phyloP scores from a whole-genome alignment of 2,329 filamentous ascomycete genomes.

The Neocatenulostroma microsporum region DNA sequence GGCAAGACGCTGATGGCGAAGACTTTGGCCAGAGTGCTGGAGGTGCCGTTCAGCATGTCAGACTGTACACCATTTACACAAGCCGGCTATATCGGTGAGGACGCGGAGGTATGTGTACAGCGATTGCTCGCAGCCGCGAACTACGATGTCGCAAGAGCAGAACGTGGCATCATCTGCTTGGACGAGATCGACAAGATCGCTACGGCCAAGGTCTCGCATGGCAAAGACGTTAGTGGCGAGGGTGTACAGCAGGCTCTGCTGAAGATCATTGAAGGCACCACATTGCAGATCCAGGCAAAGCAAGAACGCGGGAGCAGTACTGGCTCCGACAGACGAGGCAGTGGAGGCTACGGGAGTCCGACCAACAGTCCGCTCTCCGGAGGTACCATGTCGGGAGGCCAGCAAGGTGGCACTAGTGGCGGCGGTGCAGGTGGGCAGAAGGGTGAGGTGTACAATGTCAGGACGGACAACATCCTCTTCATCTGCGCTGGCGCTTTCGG shows the following conservation, averaged over 20 bases:
- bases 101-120: slow-evolving; percentile 93
- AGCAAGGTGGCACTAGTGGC: slow-evolving; percentile 15
- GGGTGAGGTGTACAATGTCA: slow-evolving; percentile 62
- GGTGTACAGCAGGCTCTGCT: slow-evolving; percentile 92
- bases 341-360: slow-evolving; percentile 9
- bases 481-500: slow-evolving; percentile 95
- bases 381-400: slow-evolving; percentile 20
- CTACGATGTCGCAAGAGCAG: slow-evolving; percentile 75
- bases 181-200: slow-evolving; percentile 98
- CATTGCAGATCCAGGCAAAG: slow-evolving; percentile 85
- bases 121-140: slow-evolving; percentile 82
- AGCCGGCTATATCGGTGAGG: slow-evolving; percentile 94
- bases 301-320: slow-evolving; percentile 47
- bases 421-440: slow-evolving; percentile 30
- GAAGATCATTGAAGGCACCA: slow-evolving; percentile 94
- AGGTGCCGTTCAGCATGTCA: slow-evolving; percentile 89
- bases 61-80: slow-evolving; percentile 96
- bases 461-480: slow-evolving; percentile 95
- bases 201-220: slow-evolving; percentile 75
- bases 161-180: slow-evolving; percentile 88
- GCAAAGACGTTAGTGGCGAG: slow-evolving; percentile 90
- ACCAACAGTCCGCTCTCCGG: slow-evolving; percentile 32
- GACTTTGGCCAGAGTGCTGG: slow-evolving; percentile 84
- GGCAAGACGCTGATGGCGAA: slow-evolving; percentile 95
- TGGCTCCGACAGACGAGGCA: slow-evolving; percentile 7